A percentile compares a stretch with the other conserved stretches of the same genome.
phyloP scores from a whole-genome alignment of 192 early-diverging fungal species.

The Linnemannia zychae region DNA sequence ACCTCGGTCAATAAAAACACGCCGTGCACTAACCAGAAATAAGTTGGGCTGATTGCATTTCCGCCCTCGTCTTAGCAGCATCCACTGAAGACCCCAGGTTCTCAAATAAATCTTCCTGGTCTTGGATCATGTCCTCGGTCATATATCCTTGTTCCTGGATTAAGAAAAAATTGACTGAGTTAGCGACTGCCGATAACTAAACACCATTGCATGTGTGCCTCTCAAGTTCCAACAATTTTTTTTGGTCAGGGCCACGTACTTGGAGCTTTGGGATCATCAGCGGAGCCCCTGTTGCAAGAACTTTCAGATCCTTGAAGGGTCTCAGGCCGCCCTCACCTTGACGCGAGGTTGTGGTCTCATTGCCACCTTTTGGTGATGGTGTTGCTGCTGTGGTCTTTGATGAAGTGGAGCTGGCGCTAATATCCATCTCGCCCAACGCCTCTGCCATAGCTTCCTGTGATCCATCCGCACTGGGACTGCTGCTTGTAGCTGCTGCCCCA shows the following conservation, averaged over 20 bases:
- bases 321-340: neutral
- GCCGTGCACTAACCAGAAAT: conserved; percentile 65
- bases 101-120: conserved; percentile 84
- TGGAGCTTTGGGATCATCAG: conserved; percentile 79
- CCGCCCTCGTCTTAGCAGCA: conserved; percentile 77
- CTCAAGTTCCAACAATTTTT: neutral
- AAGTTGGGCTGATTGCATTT: conserved; percentile 81
- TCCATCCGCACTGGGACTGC: neutral
- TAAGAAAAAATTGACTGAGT: neutral
- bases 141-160: conserved; percentile 76
- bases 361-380: too few species aligned
- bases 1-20: neutral
- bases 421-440: neutral
- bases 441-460: neutral
- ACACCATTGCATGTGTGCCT: neutral
- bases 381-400: neutral
- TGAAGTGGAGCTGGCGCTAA: too few species aligned
- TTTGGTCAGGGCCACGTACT: conserved; percentile 23
- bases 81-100: conserved; percentile 77
- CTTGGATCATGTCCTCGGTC: conserved; percentile 90
- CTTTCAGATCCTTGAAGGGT: conserved; percentile 33
- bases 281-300: conserved; percentile 70
- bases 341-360: neutral
- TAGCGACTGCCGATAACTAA: neutral
- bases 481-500: too few species aligned